Evolutionary conservation across 148 eudicot species (phyloP).

Genomic region (Silene uniflora): DNA sequence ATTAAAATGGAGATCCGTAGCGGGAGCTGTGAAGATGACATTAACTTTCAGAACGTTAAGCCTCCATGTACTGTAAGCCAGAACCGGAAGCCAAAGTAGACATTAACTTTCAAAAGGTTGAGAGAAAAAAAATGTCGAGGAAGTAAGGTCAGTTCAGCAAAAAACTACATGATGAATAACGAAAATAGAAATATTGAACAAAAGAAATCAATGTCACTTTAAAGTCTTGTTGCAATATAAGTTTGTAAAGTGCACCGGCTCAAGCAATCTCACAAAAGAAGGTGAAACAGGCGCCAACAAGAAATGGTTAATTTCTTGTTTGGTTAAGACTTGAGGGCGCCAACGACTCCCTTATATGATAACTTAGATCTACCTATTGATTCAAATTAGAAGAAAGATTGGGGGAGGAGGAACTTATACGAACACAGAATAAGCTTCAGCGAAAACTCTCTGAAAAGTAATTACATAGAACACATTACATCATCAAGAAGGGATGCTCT

Average conservation of each 20-base stretch:
- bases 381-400: neutral
- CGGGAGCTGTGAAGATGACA: neutral
- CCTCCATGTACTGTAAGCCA: neutral
- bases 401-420: neutral
- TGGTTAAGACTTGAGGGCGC: constrained; percentile 1
- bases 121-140: neutral
- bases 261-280: neutral
- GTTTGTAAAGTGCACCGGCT: neutral
- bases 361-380: neutral
- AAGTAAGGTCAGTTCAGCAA: neutral
- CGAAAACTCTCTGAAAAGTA: neutral
- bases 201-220: neutral
- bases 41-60: neutral
- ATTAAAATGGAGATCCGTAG: neutral
- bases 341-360: neutral
- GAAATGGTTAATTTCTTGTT: neutral
- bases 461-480: constrained; percentile 39
- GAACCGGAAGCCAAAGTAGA: neutral
- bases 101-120: constrained; percentile 4
- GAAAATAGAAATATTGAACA: neutral
- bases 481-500: constrained; percentile 84
- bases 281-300: constrained; percentile 1
- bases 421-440: neutral
- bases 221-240: neutral
- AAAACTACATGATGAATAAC: neutral